Evolutionary conservation across 768 basidiomycete species (phyloP).

Genomic region (Pisolithus orientalis): DNA sequence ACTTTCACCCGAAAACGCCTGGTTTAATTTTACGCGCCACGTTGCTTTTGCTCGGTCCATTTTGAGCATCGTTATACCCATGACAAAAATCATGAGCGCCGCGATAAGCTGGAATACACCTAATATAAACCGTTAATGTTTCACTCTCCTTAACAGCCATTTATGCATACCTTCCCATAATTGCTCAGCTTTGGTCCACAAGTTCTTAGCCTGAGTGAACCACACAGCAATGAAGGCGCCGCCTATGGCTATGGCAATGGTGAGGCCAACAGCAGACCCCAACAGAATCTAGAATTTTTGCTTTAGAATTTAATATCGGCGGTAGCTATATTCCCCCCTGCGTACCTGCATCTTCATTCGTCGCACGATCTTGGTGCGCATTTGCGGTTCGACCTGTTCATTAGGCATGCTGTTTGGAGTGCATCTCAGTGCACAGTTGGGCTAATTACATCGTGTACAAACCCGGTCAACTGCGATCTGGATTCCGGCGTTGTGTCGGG

Average conservation of each 20-base stretch:
- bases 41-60: conserved; percentile 92
- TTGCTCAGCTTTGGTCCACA: conserved; percentile 81
- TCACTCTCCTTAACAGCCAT: neutral
- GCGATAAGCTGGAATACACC: conserved; percentile 69
- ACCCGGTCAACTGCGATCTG: neutral
- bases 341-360: conserved; percentile 65
- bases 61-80: conserved; percentile 93
- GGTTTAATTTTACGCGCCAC: conserved; percentile 86
- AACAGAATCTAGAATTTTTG: conserved; percentile 52
- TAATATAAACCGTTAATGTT: conserved; percentile 17
- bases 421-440: no score
- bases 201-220: conserved; percentile 83
- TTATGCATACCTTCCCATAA: conserved; percentile 81
- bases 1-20: conserved; percentile 64
- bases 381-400: neutral
- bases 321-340: neutral
- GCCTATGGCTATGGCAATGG: conserved; percentile 76
- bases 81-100: conserved; percentile 78
- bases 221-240: conserved; percentile 91
- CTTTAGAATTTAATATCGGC: neutral
- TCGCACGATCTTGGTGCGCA: conserved; percentile 45
- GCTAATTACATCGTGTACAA: no score
- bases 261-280: conserved; percentile 70
- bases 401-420: neutral
- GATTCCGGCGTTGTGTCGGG: conserved; percentile 3